A percentile compares a stretch with the other conserved stretches of the same genome.
Conservation (phyloP, 257 asterid genomes). For the Solanum piurae region DNA sequence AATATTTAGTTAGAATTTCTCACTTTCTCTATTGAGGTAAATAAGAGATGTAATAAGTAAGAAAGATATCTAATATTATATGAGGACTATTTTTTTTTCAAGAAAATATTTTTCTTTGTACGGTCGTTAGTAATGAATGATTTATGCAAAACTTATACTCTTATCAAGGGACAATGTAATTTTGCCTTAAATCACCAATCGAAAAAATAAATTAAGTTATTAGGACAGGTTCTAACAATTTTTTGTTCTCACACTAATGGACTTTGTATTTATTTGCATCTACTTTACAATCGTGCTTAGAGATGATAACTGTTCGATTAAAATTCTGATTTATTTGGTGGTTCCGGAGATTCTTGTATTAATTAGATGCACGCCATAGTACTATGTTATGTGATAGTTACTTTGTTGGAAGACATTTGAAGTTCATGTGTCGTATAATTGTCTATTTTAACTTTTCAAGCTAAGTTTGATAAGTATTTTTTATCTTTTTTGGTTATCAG, state of each 20-base stretch:
- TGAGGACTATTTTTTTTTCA: too few species aligned
- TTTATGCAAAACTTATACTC: neutral
- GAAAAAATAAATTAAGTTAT: too few species aligned
- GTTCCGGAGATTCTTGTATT: neutral
- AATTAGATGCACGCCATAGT: neutral
- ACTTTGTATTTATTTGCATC: neutral
- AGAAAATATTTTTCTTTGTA: neutral
- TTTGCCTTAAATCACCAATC: too few species aligned
- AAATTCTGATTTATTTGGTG: neutral
- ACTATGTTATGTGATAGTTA: neutral
- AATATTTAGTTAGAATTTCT: too few species aligned
- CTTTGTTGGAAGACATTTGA: too few species aligned
- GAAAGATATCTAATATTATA: too few species aligned
- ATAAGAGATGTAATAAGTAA: too few species aligned
- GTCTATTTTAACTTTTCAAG: too few species aligned
- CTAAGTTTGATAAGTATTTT: too few species aligned
- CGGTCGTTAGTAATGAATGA: neutral
- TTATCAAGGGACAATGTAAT: neutral
- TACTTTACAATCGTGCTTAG: neutral
- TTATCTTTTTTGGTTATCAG: slow-evolving; percentile 13
- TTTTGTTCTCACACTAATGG: neutral
- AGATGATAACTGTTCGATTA: neutral
- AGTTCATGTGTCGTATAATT: too few species aligned
- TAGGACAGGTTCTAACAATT: too few species aligned
- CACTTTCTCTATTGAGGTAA: too few species aligned